phyloP scores from a whole-genome alignment of 306 rosid species.

The Quercus cerris region DNA sequence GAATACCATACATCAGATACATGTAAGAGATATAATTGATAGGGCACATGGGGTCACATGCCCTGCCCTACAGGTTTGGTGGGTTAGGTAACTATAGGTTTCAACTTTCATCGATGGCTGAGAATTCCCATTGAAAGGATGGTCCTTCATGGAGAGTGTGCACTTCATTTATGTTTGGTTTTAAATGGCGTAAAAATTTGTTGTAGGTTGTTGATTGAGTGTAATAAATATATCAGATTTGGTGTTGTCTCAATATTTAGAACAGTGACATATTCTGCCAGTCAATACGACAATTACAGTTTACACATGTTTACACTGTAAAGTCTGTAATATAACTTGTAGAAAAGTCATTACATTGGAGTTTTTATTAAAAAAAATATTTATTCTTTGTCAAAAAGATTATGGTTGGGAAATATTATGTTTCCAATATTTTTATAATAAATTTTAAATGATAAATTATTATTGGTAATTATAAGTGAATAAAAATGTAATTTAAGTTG shows the following conservation, averaged over 20 bases:
- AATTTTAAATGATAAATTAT: fast-evolving
- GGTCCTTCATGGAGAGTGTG: neutral
- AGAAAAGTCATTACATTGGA: too few relatives aligned
- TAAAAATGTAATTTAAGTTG: too few relatives aligned
- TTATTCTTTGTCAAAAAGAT: too few relatives aligned
- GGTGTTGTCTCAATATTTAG: too few relatives aligned
- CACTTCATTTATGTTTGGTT: neutral
- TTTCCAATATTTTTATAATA: fast-evolving
- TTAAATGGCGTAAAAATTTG: neutral
- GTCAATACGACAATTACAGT: too few relatives aligned
- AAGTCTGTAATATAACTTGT: too few relatives aligned
- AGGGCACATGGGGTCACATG: neutral
- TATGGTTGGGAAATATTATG: fast-evolving
- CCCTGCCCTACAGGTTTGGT: neutral
- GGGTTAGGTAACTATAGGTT: neutral
- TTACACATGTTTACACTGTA: too few relatives aligned
- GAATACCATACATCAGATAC: too few relatives aligned
- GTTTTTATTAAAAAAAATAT: too few relatives aligned
- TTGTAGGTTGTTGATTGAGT: neutral
- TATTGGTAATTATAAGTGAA: too few relatives aligned
- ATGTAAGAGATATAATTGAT: neutral
- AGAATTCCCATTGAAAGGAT: neutral
- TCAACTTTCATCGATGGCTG: neutral
- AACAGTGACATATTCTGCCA: too few relatives aligned
- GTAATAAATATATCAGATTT: neutral